Percentiles rank a stretch among this genome's conserved stretches.
These are phyloP conservation scores for Berberis thunbergii DNA, from an alignment of 164 flowering plant species.

Conservation along the genomic window DNA sequence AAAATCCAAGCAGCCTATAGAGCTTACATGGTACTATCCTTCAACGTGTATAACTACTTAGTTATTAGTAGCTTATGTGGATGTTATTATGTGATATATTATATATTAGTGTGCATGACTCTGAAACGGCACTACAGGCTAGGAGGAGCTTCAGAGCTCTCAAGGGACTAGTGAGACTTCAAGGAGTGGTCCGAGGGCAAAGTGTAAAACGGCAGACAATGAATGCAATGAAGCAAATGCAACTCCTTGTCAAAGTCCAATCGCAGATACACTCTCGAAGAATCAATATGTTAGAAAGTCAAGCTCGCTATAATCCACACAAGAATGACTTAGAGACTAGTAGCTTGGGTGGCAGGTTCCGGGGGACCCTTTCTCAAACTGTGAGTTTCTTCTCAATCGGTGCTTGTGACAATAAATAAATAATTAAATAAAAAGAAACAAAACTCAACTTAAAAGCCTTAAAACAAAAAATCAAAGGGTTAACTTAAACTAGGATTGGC, in stretches of 20 bases:
- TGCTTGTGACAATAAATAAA: too few species aligned
- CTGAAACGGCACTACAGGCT: slow-evolving; percentile 34
- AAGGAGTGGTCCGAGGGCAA: slow-evolving; percentile 78
- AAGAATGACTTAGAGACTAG: slow-evolving; percentile 45
- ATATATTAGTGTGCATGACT: neutral
- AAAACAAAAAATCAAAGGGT: too few species aligned
- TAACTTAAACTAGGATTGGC: too few species aligned
- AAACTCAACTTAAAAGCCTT: too few species aligned
- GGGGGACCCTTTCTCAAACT: slow-evolving; percentile 14
- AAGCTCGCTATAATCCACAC: slow-evolving; percentile 38
- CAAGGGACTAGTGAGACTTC: slow-evolving; percentile 91
- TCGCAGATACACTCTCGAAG: slow-evolving; percentile 81
- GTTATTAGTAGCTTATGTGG: neutral
- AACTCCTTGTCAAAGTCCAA: slow-evolving; percentile 73
- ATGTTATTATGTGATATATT: neutral
- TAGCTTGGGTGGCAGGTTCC: slow-evolving; percentile 41
- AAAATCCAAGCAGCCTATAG: slow-evolving; percentile 85
- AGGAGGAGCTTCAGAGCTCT: slow-evolving; percentile 83
- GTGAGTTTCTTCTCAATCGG: slow-evolving; percentile 21
- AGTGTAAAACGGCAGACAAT: slow-evolving; percentile 76
- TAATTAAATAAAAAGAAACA: too few species aligned
- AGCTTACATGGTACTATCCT: slow-evolving; percentile 57
- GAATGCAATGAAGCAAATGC: slow-evolving; percentile 91
- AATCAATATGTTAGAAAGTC: slow-evolving; percentile 78
- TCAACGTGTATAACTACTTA: too few species aligned